Percentiles rank a stretch among this genome's conserved stretches.
Evolutionary conservation across 352 stramenopile species (phyloP).

Genomic region (Lagenidium sp.): DNA sequence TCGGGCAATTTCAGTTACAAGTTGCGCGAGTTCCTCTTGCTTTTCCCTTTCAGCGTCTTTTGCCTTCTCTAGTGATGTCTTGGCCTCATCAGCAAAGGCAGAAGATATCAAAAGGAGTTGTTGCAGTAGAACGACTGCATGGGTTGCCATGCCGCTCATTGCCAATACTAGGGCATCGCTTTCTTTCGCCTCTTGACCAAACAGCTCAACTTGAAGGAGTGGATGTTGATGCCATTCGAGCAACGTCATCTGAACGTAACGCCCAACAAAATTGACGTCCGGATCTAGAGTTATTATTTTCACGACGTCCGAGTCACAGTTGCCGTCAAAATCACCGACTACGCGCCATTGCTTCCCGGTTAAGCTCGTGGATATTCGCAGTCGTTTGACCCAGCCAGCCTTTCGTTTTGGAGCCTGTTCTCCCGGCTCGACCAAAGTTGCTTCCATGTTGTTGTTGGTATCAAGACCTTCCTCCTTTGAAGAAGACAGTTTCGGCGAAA

Average conservation of each 20-base stretch:
- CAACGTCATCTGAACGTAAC: slow-evolving; percentile 55
- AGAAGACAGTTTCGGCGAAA: neutral
- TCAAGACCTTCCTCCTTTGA: neutral
- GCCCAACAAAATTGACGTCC: slow-evolving; percentile 24
- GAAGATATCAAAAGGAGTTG: slow-evolving; percentile 37
- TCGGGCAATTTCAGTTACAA: slow-evolving; percentile 52
- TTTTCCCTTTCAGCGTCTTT: slow-evolving; percentile 74
- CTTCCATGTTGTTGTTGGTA: neutral
- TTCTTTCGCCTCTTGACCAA: slow-evolving; percentile 47
- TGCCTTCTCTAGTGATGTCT: slow-evolving; percentile 58
- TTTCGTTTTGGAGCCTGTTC: slow-evolving; percentile 2
- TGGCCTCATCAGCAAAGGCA: slow-evolving; percentile 59
- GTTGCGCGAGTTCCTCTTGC: slow-evolving; percentile 64
- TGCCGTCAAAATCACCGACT: slow-evolving; percentile 54
- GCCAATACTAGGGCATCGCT: slow-evolving; percentile 32
- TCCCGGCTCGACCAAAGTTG: slow-evolving; percentile 2
- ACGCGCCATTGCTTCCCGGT: slow-evolving; percentile 48
- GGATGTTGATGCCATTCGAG: slow-evolving; percentile 52
- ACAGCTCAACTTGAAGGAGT: slow-evolving; percentile 58
- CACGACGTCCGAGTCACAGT: slow-evolving; percentile 21
- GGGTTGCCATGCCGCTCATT: slow-evolving; percentile 27
- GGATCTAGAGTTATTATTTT: slow-evolving; percentile 23
- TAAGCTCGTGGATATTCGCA: slow-evolving; percentile 51
- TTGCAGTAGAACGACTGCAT: slow-evolving; percentile 32
- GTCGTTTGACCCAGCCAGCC: slow-evolving; percentile 51